Evolutionary conservation across 257 asterid genomes (phyloP).

Genomic region (Solanum clarkiae): DNA sequence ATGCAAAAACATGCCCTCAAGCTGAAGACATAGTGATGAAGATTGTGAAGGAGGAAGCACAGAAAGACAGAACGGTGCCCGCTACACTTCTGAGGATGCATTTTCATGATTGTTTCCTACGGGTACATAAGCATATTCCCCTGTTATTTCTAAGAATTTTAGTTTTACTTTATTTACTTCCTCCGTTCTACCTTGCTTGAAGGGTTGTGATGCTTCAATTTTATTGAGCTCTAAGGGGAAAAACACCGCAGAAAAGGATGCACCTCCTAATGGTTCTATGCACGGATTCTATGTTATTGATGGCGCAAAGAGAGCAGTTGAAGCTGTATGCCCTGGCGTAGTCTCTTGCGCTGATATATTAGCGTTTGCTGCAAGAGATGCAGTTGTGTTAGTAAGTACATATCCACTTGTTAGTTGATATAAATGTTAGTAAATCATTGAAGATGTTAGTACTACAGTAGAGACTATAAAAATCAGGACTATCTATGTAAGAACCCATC

Average conservation of each 20-base stretch:
- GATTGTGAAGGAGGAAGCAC: slow-evolving; percentile 31
- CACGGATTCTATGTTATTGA: slow-evolving; percentile 65
- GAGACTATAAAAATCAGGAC: not conserved
- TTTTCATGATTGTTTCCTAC: slow-evolving; percentile 74
- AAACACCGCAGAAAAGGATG: slow-evolving; percentile 62
- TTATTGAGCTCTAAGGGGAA: slow-evolving; percentile 46
- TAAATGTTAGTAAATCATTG: not conserved
- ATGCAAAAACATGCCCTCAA: slow-evolving; percentile 30
- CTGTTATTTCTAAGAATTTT: not conserved
- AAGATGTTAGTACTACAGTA: not conserved
- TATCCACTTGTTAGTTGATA: not conserved
- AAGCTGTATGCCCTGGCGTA: slow-evolving; percentile 45
- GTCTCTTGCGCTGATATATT: slow-evolving; percentile 78
- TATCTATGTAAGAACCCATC: not conserved
- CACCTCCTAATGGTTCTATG: slow-evolving; percentile 43
- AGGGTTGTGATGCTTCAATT: slow-evolving; percentile 81
- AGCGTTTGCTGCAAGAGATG: slow-evolving; percentile 80
- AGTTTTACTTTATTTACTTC: not conserved
- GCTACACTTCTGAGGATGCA: slow-evolving; percentile 74
- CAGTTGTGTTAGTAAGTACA: slow-evolving; percentile 43
- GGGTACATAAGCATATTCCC: slow-evolving; percentile 22
- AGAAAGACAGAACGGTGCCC: slow-evolving; percentile 44
- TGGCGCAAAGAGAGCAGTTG: slow-evolving; percentile 49
- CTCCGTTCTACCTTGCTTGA: not conserved
- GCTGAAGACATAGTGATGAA: slow-evolving; percentile 35